Evolutionary conservation across 2,329 filamentous ascomycete species (phyloP).

Genomic region (Aspergillus chevalieri): DNA sequence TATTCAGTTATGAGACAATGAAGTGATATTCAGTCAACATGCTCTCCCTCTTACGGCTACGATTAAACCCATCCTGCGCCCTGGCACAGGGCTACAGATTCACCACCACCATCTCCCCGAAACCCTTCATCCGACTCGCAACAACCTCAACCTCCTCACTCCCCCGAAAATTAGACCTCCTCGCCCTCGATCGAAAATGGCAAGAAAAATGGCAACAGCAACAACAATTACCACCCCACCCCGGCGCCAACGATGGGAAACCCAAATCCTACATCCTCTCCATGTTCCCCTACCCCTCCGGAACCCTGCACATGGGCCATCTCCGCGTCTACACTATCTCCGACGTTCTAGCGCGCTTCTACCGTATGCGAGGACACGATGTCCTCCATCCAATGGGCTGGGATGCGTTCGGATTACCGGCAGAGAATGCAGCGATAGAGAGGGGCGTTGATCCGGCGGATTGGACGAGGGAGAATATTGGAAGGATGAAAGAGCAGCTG

Average conservation of each 20-base stretch:
- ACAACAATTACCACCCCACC: background rate
- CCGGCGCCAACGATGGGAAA: slow-evolving; percentile 16
- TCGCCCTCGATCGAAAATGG: slow-evolving; percentile 50
- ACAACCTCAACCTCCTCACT: slow-evolving; percentile 15
- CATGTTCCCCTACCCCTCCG: slow-evolving; percentile 93
- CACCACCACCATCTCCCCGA: background rate
- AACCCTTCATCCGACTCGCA: slow-evolving; percentile 17
- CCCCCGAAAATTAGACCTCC: slow-evolving; percentile 35
- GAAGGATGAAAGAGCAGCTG: slow-evolving; percentile 77
- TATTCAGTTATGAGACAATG: background rate
- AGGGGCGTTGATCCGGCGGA: slow-evolving; percentile 66
- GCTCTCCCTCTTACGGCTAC: slow-evolving; percentile 22
- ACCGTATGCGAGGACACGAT: slow-evolving; percentile 64
- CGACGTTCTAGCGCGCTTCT: slow-evolving; percentile 73
- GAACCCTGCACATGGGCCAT: slow-evolving; percentile 78
- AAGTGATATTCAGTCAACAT: slow-evolving; percentile 21
- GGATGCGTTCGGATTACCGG: slow-evolving; percentile 87
- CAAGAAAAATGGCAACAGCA: slow-evolving; percentile 42
- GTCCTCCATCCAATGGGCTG: slow-evolving; percentile 89
- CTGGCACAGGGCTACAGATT: slow-evolving; percentile 13
- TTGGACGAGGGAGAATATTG: slow-evolving; percentile 78
- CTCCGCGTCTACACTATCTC: slow-evolving; percentile 86
- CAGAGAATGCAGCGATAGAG: slow-evolving; percentile 86
- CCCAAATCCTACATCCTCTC: slow-evolving; percentile 64
- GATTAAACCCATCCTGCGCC: slow-evolving; percentile 15